phyloP scores from a whole-genome alignment of 345 rosid species.

The Bruguiera parviflora region DNA sequence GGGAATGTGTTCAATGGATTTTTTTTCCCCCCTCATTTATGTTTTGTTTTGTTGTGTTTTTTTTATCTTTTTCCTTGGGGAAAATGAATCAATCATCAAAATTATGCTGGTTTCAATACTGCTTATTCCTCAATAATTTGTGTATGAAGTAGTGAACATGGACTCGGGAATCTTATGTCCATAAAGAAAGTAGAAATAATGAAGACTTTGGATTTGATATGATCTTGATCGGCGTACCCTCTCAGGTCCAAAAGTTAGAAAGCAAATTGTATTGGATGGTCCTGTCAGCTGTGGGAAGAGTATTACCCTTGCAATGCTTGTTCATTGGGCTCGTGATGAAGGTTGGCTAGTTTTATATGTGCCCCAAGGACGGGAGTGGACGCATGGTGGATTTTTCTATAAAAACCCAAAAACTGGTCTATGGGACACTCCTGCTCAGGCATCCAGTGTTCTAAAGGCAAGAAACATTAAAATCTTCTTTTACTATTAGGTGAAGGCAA shows the following conservation, averaged over 20 bases:
- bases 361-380: constrained; percentile 83
- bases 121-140: too few relatives aligned
- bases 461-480: constrained; percentile 7
- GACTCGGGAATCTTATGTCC: too few relatives aligned
- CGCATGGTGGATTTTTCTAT: constrained; percentile 86
- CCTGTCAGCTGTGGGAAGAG: constrained; percentile 92
- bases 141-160: too few relatives aligned
- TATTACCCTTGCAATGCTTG: constrained; percentile 88
- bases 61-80: too few relatives aligned
- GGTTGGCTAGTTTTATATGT: constrained; percentile 96
- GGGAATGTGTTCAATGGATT: too few relatives aligned
- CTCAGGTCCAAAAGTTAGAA: constrained; percentile 58
- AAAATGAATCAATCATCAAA: too few relatives aligned
- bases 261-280: constrained; percentile 92
- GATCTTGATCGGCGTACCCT: background rate
- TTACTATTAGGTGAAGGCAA: background rate
- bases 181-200: background rate
- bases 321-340: constrained; percentile 95
- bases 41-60: too few relatives aligned
- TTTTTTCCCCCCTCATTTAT: too few relatives aligned
- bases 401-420: constrained; percentile 75
- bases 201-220: background rate
- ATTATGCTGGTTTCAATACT: too few relatives aligned
- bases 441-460: constrained; percentile 85
- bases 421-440: constrained; percentile 94